These are phyloP conservation scores for Butyriboletus loyo DNA, from an alignment of 768 basidiomycete species.

Conservation along the genomic window DNA sequence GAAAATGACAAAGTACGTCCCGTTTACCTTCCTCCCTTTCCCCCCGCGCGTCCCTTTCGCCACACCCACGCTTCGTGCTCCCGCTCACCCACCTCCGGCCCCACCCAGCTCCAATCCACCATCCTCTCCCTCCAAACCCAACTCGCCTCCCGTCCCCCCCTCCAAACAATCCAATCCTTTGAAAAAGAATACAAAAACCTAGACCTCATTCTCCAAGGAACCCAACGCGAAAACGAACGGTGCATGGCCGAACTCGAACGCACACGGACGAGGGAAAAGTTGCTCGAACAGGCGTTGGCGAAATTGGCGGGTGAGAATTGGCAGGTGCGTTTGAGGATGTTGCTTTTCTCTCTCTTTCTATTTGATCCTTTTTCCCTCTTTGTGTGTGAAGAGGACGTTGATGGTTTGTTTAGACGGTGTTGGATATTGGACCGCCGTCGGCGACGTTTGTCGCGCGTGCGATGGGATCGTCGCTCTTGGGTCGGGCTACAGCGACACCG, in stretches of 20 bases:
- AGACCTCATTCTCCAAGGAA: conserved; percentile 73
- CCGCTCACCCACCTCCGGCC: background rate
- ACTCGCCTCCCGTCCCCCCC: conserved; percentile 62
- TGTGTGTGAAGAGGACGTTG: background rate
- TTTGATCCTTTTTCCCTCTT: no score
- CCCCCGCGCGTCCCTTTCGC: background rate
- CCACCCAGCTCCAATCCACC: conserved; percentile 62
- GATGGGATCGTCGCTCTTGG: conserved; percentile 28
- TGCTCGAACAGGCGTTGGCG: conserved; percentile 68
- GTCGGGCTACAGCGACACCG: conserved; percentile 18
- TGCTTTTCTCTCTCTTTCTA: no score
- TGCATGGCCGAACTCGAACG: conserved; percentile 80
- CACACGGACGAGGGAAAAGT: conserved; percentile 67
- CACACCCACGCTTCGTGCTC: background rate
- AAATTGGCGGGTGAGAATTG: conserved; percentile 77
- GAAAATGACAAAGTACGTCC: conserved; percentile 64
- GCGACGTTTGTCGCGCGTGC: conserved; percentile 29
- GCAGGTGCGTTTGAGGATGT: conserved; percentile 53
- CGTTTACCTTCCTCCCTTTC: no score
- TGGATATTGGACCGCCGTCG: conserved; percentile 37
- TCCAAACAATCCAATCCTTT: conserved; percentile 62
- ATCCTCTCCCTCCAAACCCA: conserved; percentile 63
- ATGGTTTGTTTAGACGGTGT: conserved; percentile 18
- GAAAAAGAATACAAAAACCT: conserved; percentile 73
- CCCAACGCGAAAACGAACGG: conserved; percentile 81